phyloP scores from a whole-genome alignment of 2,329 filamentous ascomycete species.

The Sporothrix dimorphospora region DNA sequence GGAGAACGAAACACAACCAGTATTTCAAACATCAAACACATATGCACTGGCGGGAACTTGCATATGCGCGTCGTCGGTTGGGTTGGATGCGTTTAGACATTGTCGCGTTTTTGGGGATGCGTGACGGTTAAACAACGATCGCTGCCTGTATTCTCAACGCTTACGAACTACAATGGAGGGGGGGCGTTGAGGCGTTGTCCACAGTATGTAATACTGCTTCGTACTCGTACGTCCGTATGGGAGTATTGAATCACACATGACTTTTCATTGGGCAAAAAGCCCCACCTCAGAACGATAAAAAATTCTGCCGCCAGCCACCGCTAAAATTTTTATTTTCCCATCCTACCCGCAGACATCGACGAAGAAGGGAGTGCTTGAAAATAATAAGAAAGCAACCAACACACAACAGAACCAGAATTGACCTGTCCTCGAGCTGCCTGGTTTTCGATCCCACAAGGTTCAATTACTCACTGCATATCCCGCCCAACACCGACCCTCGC shows the following conservation, averaged over 20 bases:
- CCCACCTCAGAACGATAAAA: conserved; percentile 1
- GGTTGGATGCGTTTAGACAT: no score
- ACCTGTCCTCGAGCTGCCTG: background rate
- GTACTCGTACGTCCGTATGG: no score
- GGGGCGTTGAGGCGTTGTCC: no score
- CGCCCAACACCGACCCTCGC: background rate
- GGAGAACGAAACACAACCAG: no score
- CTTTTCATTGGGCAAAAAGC: background rate
- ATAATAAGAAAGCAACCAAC: background rate
- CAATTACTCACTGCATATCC: background rate
- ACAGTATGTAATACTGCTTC: no score
- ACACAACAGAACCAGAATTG: background rate
- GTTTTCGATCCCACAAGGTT: background rate
- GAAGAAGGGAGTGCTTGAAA: background rate
- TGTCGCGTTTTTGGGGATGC: no score
- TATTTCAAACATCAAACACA: no score
- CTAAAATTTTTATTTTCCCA: conserved; percentile 34
- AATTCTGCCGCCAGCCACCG: conserved; percentile 37
- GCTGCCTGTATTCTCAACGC: no score
- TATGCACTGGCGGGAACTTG: no score
- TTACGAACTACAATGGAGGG: no score
- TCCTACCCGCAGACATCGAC: background rate
- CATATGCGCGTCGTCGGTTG: no score
- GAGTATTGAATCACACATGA: background rate
- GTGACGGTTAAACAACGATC: no score